A percentile compares a stretch with the other conserved stretches of the same genome.
These are phyloP conservation scores for Solanum neorickii DNA, from an alignment of 257 asterid species.

Conservation along the genomic window DNA sequence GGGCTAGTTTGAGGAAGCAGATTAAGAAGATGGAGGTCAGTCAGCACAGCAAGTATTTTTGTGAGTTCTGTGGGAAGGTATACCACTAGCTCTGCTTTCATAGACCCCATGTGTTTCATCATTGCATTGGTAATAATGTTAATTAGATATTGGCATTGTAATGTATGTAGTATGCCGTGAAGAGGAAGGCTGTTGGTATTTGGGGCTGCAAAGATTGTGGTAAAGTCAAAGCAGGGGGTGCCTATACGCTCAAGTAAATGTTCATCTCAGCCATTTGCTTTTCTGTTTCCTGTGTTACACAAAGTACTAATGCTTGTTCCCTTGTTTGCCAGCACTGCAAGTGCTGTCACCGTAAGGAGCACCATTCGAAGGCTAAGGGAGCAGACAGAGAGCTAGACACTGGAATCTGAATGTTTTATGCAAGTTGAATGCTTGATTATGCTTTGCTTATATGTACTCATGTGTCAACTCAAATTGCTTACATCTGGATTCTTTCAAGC, in stretches of 20 bases:
- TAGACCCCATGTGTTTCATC: not conserved
- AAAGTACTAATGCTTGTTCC: not conserved
- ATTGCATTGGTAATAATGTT: not conserved
- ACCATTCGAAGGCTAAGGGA: conserved; percentile 63
- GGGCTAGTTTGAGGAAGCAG: conserved; percentile 11
- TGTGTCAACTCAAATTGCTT: not conserved
- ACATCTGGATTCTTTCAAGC: not conserved
- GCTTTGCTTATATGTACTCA: not conserved
- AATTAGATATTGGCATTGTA: not conserved
- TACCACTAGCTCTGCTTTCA: not conserved
- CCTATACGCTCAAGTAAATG: conserved; percentile 48
- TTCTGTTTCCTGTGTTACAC: not conserved
- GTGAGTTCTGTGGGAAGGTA: conserved; percentile 19
- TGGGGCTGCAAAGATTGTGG: conserved; percentile 74
- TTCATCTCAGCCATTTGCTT: not conserved
- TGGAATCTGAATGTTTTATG: not conserved
- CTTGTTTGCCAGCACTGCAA: conserved; percentile 39
- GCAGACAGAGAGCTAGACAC: conserved; percentile 39
- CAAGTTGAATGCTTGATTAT: not conserved
- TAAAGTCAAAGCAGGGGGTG: conserved; percentile 63
- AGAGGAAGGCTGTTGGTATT: conserved; percentile 57
- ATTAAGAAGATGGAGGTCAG: conserved; percentile 19
- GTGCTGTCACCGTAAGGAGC: conserved; percentile 66
- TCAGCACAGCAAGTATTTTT: conserved; percentile 19
- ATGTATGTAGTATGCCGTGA: conserved; percentile 39